Conservation (phyloP, 2,329 filamentous ascomycete species). For the Exophiala spinifera region DNA sequence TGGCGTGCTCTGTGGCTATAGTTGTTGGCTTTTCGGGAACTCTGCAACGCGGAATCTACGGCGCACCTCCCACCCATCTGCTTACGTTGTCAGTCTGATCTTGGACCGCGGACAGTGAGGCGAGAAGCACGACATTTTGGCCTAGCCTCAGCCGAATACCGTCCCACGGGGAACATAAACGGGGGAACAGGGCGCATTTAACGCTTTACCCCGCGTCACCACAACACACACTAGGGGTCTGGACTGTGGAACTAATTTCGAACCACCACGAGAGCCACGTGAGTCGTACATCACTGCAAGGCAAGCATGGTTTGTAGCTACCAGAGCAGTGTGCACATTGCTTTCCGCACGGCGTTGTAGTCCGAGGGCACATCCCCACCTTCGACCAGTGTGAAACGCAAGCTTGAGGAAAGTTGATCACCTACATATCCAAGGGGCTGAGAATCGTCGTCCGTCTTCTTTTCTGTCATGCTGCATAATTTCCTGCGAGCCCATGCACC, state of each 20-base stretch:
- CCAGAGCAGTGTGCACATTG: not conserved
- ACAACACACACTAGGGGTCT: too few relatives aligned
- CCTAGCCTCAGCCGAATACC: not conserved
- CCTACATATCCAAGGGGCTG: constrained; percentile 54
- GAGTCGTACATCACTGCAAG: too few relatives aligned
- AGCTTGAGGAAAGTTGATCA: constrained; percentile 52
- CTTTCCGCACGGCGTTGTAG: not conserved
- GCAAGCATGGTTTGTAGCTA: too few relatives aligned
- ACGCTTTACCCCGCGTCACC: too few relatives aligned
- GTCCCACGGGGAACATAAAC: not conserved
- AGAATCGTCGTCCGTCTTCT: constrained; percentile 38
- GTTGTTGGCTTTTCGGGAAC: too few relatives aligned
- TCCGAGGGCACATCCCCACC: constrained; percentile 31
- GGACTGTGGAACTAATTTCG: not conserved
- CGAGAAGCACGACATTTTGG: not conserved
- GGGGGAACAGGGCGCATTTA: too few relatives aligned
- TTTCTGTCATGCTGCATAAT: not conserved
- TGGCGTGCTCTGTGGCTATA: too few relatives aligned
- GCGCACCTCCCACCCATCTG: too few relatives aligned
- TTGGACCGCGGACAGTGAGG: not conserved
- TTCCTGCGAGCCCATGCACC: not conserved
- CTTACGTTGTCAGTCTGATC: too few relatives aligned
- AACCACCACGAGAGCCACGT: too few relatives aligned
- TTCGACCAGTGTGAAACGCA: constrained; percentile 45
- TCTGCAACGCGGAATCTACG: not conserved